Conservation (phyloP, 352 stramenopile genomes). For the Pythium volutum region DNA sequence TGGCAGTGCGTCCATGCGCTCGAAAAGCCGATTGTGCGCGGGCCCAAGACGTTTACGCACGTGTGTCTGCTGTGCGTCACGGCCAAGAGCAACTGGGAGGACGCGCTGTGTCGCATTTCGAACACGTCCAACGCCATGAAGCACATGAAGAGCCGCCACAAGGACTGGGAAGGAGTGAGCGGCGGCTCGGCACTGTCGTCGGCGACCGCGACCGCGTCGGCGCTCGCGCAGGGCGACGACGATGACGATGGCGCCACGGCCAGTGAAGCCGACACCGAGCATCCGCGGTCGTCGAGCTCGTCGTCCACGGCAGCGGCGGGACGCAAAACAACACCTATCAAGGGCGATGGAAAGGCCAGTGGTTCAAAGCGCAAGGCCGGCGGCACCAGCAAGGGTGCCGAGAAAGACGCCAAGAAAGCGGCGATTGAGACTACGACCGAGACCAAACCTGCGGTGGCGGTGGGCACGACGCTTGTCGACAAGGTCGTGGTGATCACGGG, state of each 20-base stretch:
- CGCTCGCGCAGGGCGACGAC: neutral
- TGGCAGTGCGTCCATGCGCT: conserved; percentile 16
- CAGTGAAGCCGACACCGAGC: conserved; percentile 1
- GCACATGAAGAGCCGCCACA: conserved; percentile 20
- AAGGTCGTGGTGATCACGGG: conserved; percentile 89
- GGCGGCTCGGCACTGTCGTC: neutral
- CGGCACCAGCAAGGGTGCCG: neutral
- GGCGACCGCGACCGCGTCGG: neutral
- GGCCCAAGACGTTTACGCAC: conserved; percentile 18
- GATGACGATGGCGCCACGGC: conserved; percentile 6
- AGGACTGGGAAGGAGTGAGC: conserved; percentile 2
- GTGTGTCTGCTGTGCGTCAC: conserved; percentile 17
- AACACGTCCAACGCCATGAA: conserved; percentile 23
- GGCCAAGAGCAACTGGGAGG: conserved; percentile 8
- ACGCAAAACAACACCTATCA: neutral
- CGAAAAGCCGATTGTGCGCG: conserved; percentile 12
- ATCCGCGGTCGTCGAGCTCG: neutral
- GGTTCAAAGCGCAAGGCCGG: conserved; percentile 15
- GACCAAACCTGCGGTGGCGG: neutral
- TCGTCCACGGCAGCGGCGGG: neutral
- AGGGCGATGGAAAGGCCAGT: conserved; percentile 6
- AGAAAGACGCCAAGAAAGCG: conserved; percentile 7
- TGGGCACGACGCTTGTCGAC: conserved; percentile 33
- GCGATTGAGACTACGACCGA: conserved; percentile 15
- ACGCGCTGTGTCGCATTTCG: conserved; percentile 18